Evolutionary conservation across 805 yeast genomes (phyloP), one percentile per base, ranked within the genome.

Genomic region (Saccharomyces jurei): DNA sequence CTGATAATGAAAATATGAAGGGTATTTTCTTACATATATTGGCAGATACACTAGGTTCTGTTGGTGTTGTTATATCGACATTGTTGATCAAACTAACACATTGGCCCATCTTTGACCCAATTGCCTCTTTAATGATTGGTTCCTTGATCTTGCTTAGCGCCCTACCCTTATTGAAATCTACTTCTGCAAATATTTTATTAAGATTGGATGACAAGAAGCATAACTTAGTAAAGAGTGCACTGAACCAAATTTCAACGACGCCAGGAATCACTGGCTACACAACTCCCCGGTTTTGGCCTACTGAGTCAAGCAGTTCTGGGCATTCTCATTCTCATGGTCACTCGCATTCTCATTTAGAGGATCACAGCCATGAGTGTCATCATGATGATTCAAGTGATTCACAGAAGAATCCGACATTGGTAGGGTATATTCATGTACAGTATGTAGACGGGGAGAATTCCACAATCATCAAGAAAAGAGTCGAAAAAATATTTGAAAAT

Each of bases 1-100:
- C 41, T 11, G 56, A 60, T 49, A 79, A 81, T 60, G 84, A 81
- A 46, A 92, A 92, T 68, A 87, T 92, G 95, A 83, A 86, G 55
- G 99, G 99, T 13, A 89, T 94, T 4, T 94, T 94, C 64, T 74
- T 94, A 48, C 99, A 94, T 63, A 87, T 94, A 30, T 67, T 94
- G 48, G 99, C 99, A 0, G 99, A 94, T 64, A 91, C 98, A 0
- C 74, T 94, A 46, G 99, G 99, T 0, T 92, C 98, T 0, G 96
- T 91, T 0, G 98, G 98, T 6, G 99, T 95, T 17, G 91, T 94
- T n/a, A 70, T 89, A 1, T 90, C 97, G 0, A 92, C 99, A 0
- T 53, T 89, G 4, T 71, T 94, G 44, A 87, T 92, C 8, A 81
- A 84, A 55, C 63, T 82, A 32, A 84, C 87, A 68, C 71, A 79